These are phyloP conservation scores for Chrysoporthe deuterocubensis DNA, from an alignment of 2,329 filamentous ascomycete genomes.

Conservation along the genomic window DNA sequence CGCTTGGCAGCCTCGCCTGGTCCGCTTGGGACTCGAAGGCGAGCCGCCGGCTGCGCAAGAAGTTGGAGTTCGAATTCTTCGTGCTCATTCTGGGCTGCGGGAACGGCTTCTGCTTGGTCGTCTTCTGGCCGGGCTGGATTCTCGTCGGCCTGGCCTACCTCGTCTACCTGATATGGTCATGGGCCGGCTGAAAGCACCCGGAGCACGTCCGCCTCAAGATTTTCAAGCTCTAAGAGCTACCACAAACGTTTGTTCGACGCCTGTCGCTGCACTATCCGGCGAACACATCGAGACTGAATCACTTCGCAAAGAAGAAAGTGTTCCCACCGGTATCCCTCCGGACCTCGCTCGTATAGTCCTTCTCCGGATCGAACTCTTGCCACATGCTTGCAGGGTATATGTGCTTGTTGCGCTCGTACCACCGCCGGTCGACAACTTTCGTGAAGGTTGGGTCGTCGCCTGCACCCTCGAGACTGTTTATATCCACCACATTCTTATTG, in stretches of 20 bases:
- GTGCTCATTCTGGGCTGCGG: conserved; percentile 54
- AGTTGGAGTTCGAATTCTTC: conserved; percentile 56
- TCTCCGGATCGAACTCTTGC: conserved; percentile 91
- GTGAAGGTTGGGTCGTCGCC: conserved; percentile 79
- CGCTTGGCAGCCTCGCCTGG: conserved; percentile 31
- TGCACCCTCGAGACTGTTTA: conserved; percentile 71
- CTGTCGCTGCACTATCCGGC: too few relatives aligned
- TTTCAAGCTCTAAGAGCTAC: neutral
- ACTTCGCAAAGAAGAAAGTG: conserved; percentile 80
- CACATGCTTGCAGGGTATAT: conserved; percentile 96
- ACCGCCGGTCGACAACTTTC: conserved; percentile 93
- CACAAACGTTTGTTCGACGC: neutral
- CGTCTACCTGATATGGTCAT: conserved; percentile 40
- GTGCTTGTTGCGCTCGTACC: conserved; percentile 98
- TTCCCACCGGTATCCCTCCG: conserved; percentile 88
- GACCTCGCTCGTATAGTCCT: conserved; percentile 78
- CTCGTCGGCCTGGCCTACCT: conserved; percentile 45
- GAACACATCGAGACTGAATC: conserved; percentile 24
- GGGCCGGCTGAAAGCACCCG: conserved; percentile 16
- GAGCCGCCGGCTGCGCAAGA: conserved; percentile 46
- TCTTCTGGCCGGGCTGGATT: conserved; percentile 64
- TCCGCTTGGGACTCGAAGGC: conserved; percentile 45
- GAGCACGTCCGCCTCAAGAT: neutral
- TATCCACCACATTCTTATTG: conserved; percentile 46
- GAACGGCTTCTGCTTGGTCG: conserved; percentile 51